Evolutionary conservation across 495 filamentous ascomycete genomes (phyloP).

Genomic region (Penicillium roqueforti): DNA sequence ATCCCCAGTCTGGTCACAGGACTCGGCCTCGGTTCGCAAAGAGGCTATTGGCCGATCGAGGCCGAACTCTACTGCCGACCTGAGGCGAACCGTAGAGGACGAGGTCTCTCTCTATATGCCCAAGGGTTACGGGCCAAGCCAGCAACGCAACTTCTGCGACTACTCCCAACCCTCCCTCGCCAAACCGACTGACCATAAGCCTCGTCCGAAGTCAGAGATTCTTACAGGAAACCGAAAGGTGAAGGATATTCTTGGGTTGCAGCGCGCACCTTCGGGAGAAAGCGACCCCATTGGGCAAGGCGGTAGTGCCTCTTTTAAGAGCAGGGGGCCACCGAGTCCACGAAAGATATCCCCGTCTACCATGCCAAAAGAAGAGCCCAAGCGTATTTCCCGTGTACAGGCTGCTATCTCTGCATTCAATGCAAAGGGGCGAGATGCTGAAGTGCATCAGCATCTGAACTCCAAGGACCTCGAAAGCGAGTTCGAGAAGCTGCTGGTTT

Average conservation of each 20-base stretch:
- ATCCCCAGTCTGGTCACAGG: slow-evolving; percentile 78
- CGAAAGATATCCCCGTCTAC: slow-evolving; percentile 19
- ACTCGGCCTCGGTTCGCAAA: slow-evolving; percentile 47
- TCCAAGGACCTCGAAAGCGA: slow-evolving; percentile 45
- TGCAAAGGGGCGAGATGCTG: slow-evolving; percentile 43
- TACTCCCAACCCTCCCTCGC: slow-evolving; percentile 53
- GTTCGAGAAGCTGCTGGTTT: slow-evolving; percentile 49
- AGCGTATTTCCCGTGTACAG: slow-evolving; percentile 54
- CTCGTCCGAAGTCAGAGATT: slow-evolving; percentile 53
- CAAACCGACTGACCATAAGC: slow-evolving; percentile 32
- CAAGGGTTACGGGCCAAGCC: slow-evolving; percentile 56
- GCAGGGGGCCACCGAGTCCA: slow-evolving; percentile 15
- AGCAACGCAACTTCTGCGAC: slow-evolving; percentile 62
- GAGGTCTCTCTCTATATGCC: slow-evolving; percentile 62
- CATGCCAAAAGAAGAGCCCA: slow-evolving; percentile 25
- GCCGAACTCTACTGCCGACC: slow-evolving; percentile 33
- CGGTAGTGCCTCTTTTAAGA: slow-evolving; percentile 20
- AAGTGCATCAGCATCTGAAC: slow-evolving; percentile 41
- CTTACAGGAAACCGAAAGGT: slow-evolving; percentile 36
- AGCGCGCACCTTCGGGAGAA: slow-evolving; percentile 26
- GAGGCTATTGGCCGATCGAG: slow-evolving; percentile 24
- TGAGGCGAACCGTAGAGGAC: slow-evolving; percentile 44
- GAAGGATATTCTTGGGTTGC: slow-evolving; percentile 32
- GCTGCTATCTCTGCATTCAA: slow-evolving; percentile 62
- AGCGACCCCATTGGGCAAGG: slow-evolving; percentile 4